Evolutionary conservation across 768 basidiomycete species (phyloP), one percentile per base, ranked within the genome.

Genomic region (Tephrocybe sp.): DNA sequence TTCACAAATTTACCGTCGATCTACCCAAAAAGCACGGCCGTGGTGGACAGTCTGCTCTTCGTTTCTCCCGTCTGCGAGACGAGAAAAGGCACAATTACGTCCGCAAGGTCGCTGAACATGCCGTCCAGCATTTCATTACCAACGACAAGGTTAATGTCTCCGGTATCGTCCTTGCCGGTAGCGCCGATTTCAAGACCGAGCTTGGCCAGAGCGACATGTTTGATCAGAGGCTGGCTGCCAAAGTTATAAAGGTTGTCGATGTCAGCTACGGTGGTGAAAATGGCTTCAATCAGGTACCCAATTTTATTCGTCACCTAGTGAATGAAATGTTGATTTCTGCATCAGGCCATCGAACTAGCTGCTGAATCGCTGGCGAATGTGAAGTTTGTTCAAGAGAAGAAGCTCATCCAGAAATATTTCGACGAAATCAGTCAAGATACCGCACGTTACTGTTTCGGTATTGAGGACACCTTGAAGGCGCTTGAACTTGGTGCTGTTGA

Each of bases 51-150:
- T 98, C 97, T 49, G 97, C 97, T 21, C 82, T 98, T 38, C 97
- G 97, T 89, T 99, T 99, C 84, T 92, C 96, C 34, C 96, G 97
- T 78, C 84, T 99, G 44, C 90, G 97, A 65, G 97, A 98, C 69
- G 97, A 99, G 76, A 97, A 97, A 70, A 86, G 97, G 41, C 95
- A 98, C 85, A 99, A 98, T 73, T 99, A 99, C 69, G 96, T 99
- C 45, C 90, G 97, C 62, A 99, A 99, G 72, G 97, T 99, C 52
- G 94, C 95, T 45, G 97, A 99, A 72, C 79, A 82, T 53, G 94
- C 97, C 5, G 97, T 98, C 23, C 95, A 98, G 71, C 93, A 98
- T 72, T 99, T 92, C 67, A 97, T 99, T 69, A 92, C 93, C 51
- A 88, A 84, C 69, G 97, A 99, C 77, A 98, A 95, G 69, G 95